Evolutionary conservation across 2,329 filamentous ascomycete genomes (phyloP).

Genomic region (Hawksworthiomyces lignivorus): DNA sequence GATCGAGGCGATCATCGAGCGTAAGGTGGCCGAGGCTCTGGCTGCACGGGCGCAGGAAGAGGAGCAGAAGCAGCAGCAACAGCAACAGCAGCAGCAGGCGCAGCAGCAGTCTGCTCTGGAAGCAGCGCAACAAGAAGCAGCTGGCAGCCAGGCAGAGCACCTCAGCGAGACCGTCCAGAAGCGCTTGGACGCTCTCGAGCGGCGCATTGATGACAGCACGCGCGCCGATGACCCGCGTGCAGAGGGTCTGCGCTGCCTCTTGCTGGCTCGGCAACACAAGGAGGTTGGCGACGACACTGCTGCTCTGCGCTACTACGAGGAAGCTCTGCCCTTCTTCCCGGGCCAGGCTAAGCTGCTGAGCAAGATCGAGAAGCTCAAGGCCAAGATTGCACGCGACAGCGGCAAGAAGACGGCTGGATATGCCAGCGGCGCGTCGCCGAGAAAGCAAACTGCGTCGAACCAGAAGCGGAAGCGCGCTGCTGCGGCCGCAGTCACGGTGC

Average conservation of each 20-base stretch:
- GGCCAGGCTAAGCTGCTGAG: slow-evolving; percentile 68
- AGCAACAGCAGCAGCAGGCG: slow-evolving; percentile 25
- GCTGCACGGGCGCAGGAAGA: slow-evolving; percentile 58
- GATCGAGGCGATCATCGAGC: slow-evolving; percentile 88
- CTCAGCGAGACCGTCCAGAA: slow-evolving; percentile 72
- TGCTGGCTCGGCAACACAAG: slow-evolving; percentile 90
- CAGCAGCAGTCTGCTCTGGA: slow-evolving; percentile 1
- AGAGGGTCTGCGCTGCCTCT: slow-evolving; percentile 74
- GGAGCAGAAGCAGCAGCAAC: slow-evolving; percentile 25
- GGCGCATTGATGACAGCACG: slow-evolving; percentile 64
- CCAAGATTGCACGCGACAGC: slow-evolving; percentile 35
- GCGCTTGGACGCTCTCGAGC: slow-evolving; percentile 76
- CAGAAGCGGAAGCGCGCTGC: slow-evolving; percentile 9
- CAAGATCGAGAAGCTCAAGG: slow-evolving; percentile 58
- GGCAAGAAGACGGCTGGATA: background rate
- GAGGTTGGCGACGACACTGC: slow-evolving; percentile 70
- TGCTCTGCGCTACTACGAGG: slow-evolving; percentile 78
- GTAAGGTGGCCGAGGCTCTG: slow-evolving; percentile 82
- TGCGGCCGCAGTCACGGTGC: background rate
- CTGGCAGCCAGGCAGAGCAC: slow-evolving; percentile 19
- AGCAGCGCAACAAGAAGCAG: background rate
- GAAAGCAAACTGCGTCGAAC: background rate
- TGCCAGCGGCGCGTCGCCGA: background rate
- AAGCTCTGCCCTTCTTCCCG: slow-evolving; percentile 78
- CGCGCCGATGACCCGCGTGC: slow-evolving; percentile 61